Conservation (phyloP, 768 basidiomycete species). For the Amanita exitialis region DNA sequence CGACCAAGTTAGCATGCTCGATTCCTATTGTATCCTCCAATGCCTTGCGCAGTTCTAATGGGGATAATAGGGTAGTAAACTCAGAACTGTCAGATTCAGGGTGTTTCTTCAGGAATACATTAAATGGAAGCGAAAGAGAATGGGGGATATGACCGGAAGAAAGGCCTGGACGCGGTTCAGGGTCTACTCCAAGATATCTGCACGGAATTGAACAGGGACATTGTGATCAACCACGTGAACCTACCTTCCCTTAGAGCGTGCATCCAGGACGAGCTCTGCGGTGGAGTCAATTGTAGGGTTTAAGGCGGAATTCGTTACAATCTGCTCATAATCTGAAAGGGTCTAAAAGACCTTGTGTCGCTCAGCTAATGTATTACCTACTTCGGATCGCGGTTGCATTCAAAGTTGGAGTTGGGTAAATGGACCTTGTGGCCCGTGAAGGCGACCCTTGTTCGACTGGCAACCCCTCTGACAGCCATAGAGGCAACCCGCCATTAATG, state of each 20-base stretch:
- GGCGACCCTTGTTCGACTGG: slow-evolving; percentile 33
- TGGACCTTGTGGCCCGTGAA: slow-evolving; percentile 15
- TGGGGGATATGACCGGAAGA: slow-evolving; percentile 90
- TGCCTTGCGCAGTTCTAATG: slow-evolving; percentile 45
- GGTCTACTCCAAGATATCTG: slow-evolving; percentile 73
- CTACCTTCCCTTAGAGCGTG: slow-evolving; percentile 74
- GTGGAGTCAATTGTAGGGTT: slow-evolving; percentile 30
- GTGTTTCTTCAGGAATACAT: slow-evolving; percentile 47
- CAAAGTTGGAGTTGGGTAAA: slow-evolving; percentile 47
- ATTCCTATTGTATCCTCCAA: slow-evolving; percentile 56
- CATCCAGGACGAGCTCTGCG: slow-evolving; percentile 77
- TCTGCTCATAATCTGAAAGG: slow-evolving; percentile 63
- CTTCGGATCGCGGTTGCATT: slow-evolving; percentile 43
- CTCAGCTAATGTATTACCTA: slow-evolving; percentile 17
- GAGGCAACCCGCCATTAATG: slow-evolving; percentile 86
- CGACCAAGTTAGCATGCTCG: slow-evolving; percentile 42
- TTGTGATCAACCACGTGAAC: slow-evolving; percentile 10
- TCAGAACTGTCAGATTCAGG: slow-evolving; percentile 28
- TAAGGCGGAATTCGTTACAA: slow-evolving; percentile 58
- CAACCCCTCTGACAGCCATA: slow-evolving; percentile 63
- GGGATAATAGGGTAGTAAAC: slow-evolving; percentile 51
- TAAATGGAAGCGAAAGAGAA: slow-evolving; percentile 81
- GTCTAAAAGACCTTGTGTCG: slow-evolving; percentile 7
- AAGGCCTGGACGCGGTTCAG: slow-evolving; percentile 84
- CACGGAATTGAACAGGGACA: slow-evolving; percentile 1